Evolutionary conservation across 2,329 filamentous ascomycete genomes (phyloP), one percentile per base, ranked within the genome.

Genomic region (Pseudogymnoascus sp.): DNA sequence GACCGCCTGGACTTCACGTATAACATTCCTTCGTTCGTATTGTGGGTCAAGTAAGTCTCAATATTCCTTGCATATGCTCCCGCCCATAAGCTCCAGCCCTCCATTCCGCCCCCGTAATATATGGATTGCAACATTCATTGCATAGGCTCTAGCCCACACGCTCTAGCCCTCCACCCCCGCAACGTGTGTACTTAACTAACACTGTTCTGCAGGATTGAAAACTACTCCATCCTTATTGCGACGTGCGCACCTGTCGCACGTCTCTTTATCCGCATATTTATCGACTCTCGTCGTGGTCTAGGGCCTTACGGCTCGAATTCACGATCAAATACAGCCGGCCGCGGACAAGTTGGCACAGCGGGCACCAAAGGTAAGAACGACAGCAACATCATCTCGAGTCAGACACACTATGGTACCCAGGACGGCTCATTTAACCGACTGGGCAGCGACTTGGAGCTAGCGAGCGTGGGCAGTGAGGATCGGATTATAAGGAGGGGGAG

Each of bases 31-130:
- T 59, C 67, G 0, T 73, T 74, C 36, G 61, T 75, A 25, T 68
- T 75, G 4, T 75, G 73, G 73, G 71, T 73, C 17, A 75, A 75
- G 73, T 75, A 67, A 63, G 69, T 65, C n/a, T 59, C n/a, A 5
- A 7, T 13, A 12, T 13, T 7, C 2, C 17, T 8, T 31, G 7
- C 31, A 25, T 5, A 48, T 13, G 25, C 25, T 31, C 15, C 44
- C 29, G 44, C 13, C 21, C 21, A 21, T 21, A 48, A n/a, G 25
- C 25, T 31, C 15, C 44, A 51, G 44, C 13, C 21, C 21, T 21
- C 21, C 21, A 5, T 8, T n/a, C 7, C 39, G 10, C 21, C 21
- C 21, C 21, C 21, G 21, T 21, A 21, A 21, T 21, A 21, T 21
- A 21, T 21, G 21, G 21, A 21, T 21, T 21, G 21, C n/a, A 5